Base-by-base conservation (phyloP, 116 monocot genomes). In the Trichopus zeylanicus region DNA sequence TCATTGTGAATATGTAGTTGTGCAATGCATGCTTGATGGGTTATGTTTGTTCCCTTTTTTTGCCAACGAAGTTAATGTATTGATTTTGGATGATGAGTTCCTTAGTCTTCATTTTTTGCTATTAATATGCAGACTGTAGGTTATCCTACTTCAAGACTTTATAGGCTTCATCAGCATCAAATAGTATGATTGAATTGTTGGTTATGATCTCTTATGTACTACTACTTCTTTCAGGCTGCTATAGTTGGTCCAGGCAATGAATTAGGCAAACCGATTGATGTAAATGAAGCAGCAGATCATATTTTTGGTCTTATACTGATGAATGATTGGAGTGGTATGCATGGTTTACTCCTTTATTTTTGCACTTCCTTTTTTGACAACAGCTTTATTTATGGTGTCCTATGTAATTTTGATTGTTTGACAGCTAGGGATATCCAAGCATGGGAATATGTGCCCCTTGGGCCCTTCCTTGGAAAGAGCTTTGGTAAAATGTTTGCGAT, bases 291-390 rank as follows among this genome's bases (percentile, higher is more conserved):
- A 49, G 67, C 73, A n/a, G 80, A 97, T 54, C 97, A 91, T 66
- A 97, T 97, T 62, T 97, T 97, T 71, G 97, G 97, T 30, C 87
- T 97, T 56, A 82, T 91, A 12, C 63, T 97, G 29, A 66, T 97
- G 97, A 97, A 97, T 85, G 97, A 97, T 61, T 97, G 97, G 97
- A 97, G 97, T 67, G 97, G 97, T 95, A 79, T 29, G 30, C 46
- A 73, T 30, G 20, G 32, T 51, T 46, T 28, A 59, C 52, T 46
- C 68, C 35, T 23, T 3, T 56, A 27, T 63, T 1, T 24, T 49
- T n/a, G 48, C 48, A 64, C 15, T 51, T 63, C 4, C 15, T 33
- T 18, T 60, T 65, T 37, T 32, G 46, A 24, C 47, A 58, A 22
- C 9, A 23, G 18, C n/a, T 8, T 13, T 16, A 37, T 4, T 61